Evolutionary conservation across 2,329 filamentous ascomycete species (phyloP).

Genomic region (Ascochyta koolunga): DNA sequence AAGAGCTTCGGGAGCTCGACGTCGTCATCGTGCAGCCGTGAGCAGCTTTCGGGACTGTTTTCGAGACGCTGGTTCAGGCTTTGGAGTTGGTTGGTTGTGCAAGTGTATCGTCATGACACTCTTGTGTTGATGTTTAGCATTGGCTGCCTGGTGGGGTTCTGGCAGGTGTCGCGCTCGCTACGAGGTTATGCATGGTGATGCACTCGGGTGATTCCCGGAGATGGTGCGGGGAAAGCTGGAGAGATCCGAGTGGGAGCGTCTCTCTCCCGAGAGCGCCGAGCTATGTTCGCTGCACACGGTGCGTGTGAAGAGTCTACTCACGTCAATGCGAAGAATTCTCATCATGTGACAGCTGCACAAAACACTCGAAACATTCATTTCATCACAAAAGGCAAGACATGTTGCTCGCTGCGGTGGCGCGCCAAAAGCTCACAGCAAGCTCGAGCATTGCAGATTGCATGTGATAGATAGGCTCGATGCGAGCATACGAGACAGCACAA

Average conservation of each 20-base stretch:
- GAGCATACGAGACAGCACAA: neutral
- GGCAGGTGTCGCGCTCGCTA: neutral
- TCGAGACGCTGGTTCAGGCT: too few relatives aligned
- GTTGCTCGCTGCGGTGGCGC: neutral
- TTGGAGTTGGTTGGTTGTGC: too few relatives aligned
- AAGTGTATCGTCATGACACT: too few relatives aligned
- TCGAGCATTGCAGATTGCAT: neutral
- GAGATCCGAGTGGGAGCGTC: conserved; percentile 7
- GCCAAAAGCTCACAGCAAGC: neutral
- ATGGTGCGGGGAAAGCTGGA: neutral
- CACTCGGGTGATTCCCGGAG: neutral
- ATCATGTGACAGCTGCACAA: too few relatives aligned
- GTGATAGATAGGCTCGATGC: conserved; percentile 1
- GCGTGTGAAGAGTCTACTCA: too few relatives aligned
- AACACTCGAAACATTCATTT: too few relatives aligned
- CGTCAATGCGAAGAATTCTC: too few relatives aligned
- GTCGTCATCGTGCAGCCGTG: conserved; percentile 17
- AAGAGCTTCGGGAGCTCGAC: conserved; percentile 8
- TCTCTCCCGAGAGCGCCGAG: conserved; percentile 4
- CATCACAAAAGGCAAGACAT: too few relatives aligned
- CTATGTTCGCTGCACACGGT: conserved; percentile 1
- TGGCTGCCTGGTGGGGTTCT: too few relatives aligned
- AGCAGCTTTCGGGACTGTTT: too few relatives aligned
- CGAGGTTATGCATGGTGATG: neutral
- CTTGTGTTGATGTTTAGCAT: too few relatives aligned